These are phyloP conservation scores for Penicillium manginii DNA, from an alignment of 495 filamentous ascomycete genomes.

Conservation along the genomic window DNA sequence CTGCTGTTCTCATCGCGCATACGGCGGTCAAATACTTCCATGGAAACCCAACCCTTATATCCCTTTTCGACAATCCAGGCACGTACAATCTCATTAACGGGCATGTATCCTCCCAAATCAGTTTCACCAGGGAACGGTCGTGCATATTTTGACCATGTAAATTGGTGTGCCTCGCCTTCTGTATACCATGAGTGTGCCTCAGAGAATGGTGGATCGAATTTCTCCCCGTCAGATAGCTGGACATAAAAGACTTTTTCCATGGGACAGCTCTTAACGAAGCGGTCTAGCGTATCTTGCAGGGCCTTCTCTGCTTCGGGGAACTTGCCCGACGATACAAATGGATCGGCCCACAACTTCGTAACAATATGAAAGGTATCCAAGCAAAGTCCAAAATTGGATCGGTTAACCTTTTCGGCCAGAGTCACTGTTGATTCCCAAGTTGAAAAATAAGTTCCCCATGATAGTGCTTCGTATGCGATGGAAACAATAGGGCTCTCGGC, in stretches of 20 bases:
- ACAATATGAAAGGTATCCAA: constrained; percentile 76
- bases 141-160: constrained; percentile 79
- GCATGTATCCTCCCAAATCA: constrained; percentile 67
- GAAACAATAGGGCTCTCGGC: constrained; percentile 50
- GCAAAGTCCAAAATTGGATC: constrained; percentile 72
- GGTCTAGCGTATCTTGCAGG: constrained; percentile 56
- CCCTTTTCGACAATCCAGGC: constrained; percentile 64
- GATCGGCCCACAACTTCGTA: constrained; percentile 67
- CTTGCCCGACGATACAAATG: constrained; percentile 51
- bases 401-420: constrained; percentile 59
- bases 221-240: constrained; percentile 73
- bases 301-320: constrained; percentile 55
- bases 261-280: constrained; percentile 56
- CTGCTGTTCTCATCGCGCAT: constrained; percentile 50
- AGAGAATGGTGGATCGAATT: constrained; percentile 60
- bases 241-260: constrained; percentile 72
- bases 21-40: constrained; percentile 72
- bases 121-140: constrained; percentile 70
- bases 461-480: constrained; percentile 72
- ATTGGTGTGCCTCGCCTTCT: constrained; percentile 62
- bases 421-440: constrained; percentile 69
- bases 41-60: constrained; percentile 71
- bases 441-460: constrained; percentile 67
- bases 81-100: constrained; percentile 36
- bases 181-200: constrained; percentile 64